Base-by-base conservation (phyloP, 139 green algal genomes). In the Coccomyxa sp. region DNA sequence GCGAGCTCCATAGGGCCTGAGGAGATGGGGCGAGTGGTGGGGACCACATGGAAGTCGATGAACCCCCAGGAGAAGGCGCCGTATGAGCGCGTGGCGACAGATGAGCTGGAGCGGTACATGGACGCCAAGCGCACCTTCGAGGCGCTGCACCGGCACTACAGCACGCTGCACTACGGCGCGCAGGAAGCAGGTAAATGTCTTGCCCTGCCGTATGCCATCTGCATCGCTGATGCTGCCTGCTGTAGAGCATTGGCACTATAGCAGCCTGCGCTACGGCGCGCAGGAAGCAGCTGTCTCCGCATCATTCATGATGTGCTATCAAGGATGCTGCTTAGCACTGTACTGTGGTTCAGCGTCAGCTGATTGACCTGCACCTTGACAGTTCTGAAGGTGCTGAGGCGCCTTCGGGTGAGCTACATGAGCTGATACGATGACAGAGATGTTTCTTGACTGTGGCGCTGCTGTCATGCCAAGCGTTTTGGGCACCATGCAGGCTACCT, bases 141-240 rank as follows among this genome's bases (percentile, higher is more conserved):
- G 27, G 70, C 82, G 14, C 81, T 89, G 73, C 82, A 88, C 64
- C 73, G 68, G 7, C 54, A 38, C 31, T 81, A 78, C 54, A 38
- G 44, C 24, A 76, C 74, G 10, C 58, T 82, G 39, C 79, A 79
- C 27, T 50, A 70, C 9, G 36, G 34, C 4, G 75, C 75, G 18
- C 36, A 58, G 55, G 41, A 79, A 22, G 75, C 55, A 34, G 75
- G 75, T 79, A 24, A 9, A 34, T 27, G 70, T 14, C 50, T 7
- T 18, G 22, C 50, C 50, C 50, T 64, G 2, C 1, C 50, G 22
- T 64, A 1, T 64, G 4, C 50, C 44, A 27, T 58, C n/a, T n/a
- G n/a, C n/a, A n/a, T n/a, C n/a, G n/a, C n/a, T n/a, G n/a, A n/a
- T n/a, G n/a, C n/a, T n/a, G n/a, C n/a, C n/a, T n/a, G n/a, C n/a